Percentiles rank a stretch among this genome's conserved stretches.
These are phyloP conservation scores for Marasmius sp. DNA, from an alignment of 1,284 basidiomycete genomes.

Conservation along the genomic window DNA sequence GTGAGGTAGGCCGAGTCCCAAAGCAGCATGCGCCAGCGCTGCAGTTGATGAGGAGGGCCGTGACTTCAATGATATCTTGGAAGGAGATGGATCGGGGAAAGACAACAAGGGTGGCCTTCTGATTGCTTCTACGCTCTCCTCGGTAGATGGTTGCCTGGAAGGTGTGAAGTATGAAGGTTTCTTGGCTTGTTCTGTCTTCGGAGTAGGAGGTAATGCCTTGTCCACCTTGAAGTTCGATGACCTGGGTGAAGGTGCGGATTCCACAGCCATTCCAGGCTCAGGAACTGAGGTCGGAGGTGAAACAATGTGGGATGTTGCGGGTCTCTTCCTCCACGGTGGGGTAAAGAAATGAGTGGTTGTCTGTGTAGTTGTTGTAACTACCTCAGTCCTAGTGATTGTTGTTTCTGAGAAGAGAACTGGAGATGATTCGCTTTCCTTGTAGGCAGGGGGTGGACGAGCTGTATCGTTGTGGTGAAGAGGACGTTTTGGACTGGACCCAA, in stretches of 20 bases:
- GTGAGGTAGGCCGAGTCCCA: constrained; percentile 58
- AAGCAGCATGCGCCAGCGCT: constrained; percentile 54
- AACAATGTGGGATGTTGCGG: constrained; percentile 22
- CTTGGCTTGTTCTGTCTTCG: constrained; percentile 29
- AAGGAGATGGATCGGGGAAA: constrained; percentile 5
- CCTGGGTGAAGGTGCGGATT: constrained; percentile 13
- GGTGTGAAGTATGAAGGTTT: constrained; percentile 9
- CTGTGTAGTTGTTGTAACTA: constrained; percentile 50
- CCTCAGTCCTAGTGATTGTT: constrained; percentile 49
- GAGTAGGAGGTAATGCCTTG: constrained; percentile 70
- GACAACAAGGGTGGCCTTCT: constrained; percentile 10
- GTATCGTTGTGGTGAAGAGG: constrained; percentile 1
- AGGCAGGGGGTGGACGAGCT: constrained; percentile 37
- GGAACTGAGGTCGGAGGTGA: not conserved
- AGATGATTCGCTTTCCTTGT: constrained; percentile 34
- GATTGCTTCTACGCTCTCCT: constrained; percentile 8
- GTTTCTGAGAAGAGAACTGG: constrained; percentile 45
- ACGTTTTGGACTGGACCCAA: not conserved
- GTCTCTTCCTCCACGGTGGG: constrained; percentile 62
- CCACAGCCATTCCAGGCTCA: not conserved
- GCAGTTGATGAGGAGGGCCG: constrained; percentile 37
- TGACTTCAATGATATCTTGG: constrained; percentile 13
- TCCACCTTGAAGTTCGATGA: constrained; percentile 40
- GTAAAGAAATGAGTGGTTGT: constrained; percentile 61
- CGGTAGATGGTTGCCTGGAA: constrained; percentile 8